Percentiles rank a stretch among this genome's conserved stretches.
Conservation (phyloP, 108 stramenopile species). For the Skeletonema menzelii region DNA sequence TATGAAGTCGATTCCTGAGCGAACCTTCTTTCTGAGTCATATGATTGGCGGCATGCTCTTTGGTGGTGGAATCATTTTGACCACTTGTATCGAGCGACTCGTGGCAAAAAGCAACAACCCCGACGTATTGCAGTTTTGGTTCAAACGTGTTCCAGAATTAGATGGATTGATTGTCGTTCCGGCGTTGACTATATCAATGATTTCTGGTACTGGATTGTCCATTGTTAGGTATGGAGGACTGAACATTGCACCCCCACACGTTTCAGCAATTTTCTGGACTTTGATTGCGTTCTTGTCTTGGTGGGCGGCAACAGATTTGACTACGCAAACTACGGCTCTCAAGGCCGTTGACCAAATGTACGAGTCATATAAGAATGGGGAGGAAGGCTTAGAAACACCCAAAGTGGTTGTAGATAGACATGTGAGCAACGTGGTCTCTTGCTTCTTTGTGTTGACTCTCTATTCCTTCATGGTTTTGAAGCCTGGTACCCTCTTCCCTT, state of each 20-base stretch:
- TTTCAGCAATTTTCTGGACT: conserved; percentile 53
- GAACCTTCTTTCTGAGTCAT: conserved; percentile 52
- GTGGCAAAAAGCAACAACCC: conserved; percentile 47
- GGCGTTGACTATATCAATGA: conserved; percentile 56
- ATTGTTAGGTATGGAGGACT: conserved; percentile 60
- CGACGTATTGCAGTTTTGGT: conserved; percentile 61
- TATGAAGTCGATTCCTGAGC: conserved; percentile 49
- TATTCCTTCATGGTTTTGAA: conserved; percentile 68
- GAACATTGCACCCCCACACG: conserved; percentile 59
- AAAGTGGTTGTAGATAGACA: conserved; percentile 52
- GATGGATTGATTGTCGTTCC: conserved; percentile 61
- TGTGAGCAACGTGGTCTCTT: conserved; percentile 60
- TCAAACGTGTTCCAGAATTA: conserved; percentile 53
- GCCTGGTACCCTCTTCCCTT: conserved; percentile 53
- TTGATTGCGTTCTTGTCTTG: conserved; percentile 53
- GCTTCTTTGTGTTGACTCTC: conserved; percentile 53
- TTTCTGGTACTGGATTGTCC: conserved; percentile 53
- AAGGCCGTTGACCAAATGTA: conserved; percentile 36
- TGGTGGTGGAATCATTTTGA: conserved; percentile 54
- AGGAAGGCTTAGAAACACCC: conserved; percentile 39
- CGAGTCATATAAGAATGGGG: conserved; percentile 27
- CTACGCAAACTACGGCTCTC: conserved; percentile 54
- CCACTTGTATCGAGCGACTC: conserved; percentile 51
- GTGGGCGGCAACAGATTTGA: conserved; percentile 66
- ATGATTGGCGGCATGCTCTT: conserved; percentile 65